Conservation (phyloP, 2,329 filamentous ascomycete genomes). For the Apiospora kogelbergensis region DNA sequence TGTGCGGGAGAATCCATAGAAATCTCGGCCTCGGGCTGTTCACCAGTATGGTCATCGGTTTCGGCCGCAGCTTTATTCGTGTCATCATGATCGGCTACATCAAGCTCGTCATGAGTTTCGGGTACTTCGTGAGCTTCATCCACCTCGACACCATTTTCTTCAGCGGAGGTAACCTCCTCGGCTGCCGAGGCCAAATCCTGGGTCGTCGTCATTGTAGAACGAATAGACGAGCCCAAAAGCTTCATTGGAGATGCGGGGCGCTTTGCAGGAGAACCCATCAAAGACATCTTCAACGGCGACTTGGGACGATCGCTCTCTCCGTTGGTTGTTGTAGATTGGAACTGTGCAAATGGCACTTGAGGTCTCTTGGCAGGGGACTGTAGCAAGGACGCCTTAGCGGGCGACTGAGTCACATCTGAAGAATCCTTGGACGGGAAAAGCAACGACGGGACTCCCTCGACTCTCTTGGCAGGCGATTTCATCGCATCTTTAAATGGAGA, state of each 20-base stretch:
- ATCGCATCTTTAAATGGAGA: conserved; percentile 56
- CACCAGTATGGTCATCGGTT: conserved; percentile 17
- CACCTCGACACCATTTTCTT: not conserved
- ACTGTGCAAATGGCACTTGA: conserved; percentile 24
- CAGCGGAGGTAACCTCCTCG: not conserved
- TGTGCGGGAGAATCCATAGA: conserved; percentile 35
- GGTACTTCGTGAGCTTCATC: not conserved
- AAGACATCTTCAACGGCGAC: conserved; percentile 36
- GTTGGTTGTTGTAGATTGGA: conserved; percentile 21
- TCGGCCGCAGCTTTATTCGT: conserved; percentile 34
- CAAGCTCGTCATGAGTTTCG: not conserved
- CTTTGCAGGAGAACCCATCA: conserved; percentile 31
- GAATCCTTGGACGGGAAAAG: conserved; percentile 27
- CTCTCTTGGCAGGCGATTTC: conserved; percentile 55
- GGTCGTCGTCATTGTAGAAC: not conserved
- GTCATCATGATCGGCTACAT: conserved; percentile 23
- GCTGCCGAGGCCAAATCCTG: not conserved
- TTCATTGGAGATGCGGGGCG: conserved; percentile 29
- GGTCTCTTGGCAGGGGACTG: conserved; percentile 53
- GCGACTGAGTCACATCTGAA: conserved; percentile 37
- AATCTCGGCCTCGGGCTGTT: conserved; percentile 28
- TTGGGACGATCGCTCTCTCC: conserved; percentile 30
- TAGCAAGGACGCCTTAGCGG: conserved; percentile 48
- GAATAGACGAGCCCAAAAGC: conserved; percentile 18
- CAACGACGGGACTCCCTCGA: conserved; percentile 41